A percentile compares a stretch with the other conserved stretches of the same genome.
Conservation (phyloP, 2,329 filamentous ascomycete species). For the Beauveria sp. region DNA sequence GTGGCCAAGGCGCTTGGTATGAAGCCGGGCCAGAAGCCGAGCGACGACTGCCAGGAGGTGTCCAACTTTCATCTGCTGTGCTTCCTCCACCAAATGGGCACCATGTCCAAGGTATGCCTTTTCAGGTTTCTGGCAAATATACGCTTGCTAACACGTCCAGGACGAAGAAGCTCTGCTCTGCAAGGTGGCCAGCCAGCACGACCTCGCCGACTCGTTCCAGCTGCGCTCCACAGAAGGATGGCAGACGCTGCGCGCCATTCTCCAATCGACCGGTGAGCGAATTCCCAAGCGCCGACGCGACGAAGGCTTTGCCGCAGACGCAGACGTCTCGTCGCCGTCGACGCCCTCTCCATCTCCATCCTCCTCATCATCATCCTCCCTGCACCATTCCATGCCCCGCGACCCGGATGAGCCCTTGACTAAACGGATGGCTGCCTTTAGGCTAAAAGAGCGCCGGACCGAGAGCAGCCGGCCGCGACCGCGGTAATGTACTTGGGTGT, state of each 20-base stretch:
- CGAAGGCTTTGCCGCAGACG: slow-evolving; percentile 20
- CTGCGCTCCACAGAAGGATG: slow-evolving; percentile 83
- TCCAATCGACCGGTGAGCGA: slow-evolving; percentile 96
- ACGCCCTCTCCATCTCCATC: slow-evolving; percentile 13
- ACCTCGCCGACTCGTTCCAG: slow-evolving; percentile 72
- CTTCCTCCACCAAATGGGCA: slow-evolving; percentile 72
- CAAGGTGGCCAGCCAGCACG: slow-evolving; percentile 73
- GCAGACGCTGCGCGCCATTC: slow-evolving; percentile 87
- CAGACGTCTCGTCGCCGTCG: slow-evolving; percentile 15
- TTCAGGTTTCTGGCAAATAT: not conserved
- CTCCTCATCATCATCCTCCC: slow-evolving; percentile 19
- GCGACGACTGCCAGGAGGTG: slow-evolving; percentile 57
- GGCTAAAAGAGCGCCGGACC: slow-evolving; percentile 40
- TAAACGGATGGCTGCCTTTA: slow-evolving; percentile 61
- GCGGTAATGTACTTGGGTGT: not conserved
- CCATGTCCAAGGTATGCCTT: slow-evolving; percentile 70
- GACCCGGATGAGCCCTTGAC: slow-evolving; percentile 47
- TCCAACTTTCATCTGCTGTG: slow-evolving; percentile 94
- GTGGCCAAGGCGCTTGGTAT: slow-evolving; percentile 63
- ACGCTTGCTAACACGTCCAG: slow-evolving; percentile 37
- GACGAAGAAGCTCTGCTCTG: slow-evolving; percentile 84
- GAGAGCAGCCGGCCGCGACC: not conserved
- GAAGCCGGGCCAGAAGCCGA: slow-evolving; percentile 49
- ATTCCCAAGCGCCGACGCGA: slow-evolving; percentile 64
- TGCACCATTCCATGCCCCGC: slow-evolving; percentile 17